Base-by-base conservation (phyloP, 2,329 filamentous ascomycete species). In the Venturia effusa region DNA sequence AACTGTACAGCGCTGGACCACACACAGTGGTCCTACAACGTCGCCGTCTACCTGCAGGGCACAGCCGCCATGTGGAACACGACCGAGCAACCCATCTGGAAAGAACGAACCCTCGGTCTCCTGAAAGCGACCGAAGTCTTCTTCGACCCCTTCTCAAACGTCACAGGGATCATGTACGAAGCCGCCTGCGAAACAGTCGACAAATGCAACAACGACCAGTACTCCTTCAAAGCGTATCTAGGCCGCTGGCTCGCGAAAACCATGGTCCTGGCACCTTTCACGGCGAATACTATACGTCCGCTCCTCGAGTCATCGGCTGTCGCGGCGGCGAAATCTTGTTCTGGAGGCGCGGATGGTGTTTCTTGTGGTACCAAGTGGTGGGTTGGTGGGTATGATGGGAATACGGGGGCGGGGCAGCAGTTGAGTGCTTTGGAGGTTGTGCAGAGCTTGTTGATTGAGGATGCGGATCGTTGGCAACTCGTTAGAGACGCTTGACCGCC, bases 211-310 rank as follows among this genome's bases (percentile, higher is more conserved):
- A 80, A 80, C 67, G 88, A 92, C 73, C 87, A 91, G 76, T 82
- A 82, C 69, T 85, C 81, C 59, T 92, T 91, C 83, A 92, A 92
- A 76, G 88, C 86, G 13, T 91, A 90, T 73, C 78, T 90, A 32
- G 75, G 84, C 32, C 85, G 88, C 55, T 92, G 87, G 84, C 71
- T 81, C 64, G 73, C 74, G 19, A 79, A 80, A 66, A 74, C 77
- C 7, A 74, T 77, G 4, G 67, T 76, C 34, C 66, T 80, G 61
- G 76, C 76, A 17, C 78, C 79, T 3, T 76, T 74, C 63, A 77
- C 77, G 39, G 71, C 70, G 51, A 68, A 72, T 32, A 69, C 69
- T 15, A 74, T 80, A 54, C 71, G 68, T 61, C 73, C 72, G 15
- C 72, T 75, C 59, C 70, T 81, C 34, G 70, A 68, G 27, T 70